Evolutionary conservation across 1,284 basidiomycete species (phyloP), one percentile per base, ranked within the genome.

Genomic region (Ustilago shanxiensis): DNA sequence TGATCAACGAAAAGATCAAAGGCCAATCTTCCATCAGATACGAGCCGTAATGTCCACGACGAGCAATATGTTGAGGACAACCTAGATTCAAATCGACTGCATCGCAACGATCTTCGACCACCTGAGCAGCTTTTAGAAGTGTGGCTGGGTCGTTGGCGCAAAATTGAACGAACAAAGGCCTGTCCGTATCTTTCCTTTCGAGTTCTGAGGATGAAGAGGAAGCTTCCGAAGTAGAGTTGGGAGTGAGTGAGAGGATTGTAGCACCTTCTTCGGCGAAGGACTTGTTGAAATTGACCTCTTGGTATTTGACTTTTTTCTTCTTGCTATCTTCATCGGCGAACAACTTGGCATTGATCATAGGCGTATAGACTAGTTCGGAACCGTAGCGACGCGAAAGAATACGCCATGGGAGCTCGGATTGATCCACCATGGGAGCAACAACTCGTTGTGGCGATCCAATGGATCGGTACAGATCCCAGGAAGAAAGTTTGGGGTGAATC

Each of bases 371-470:
- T 7, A 98, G 89, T 89, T 95, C 87, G 0, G 88, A 87, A 31
- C 95, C 93, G 81, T 97, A 95, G 67, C 92, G 88, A 60, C 95
- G 89, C 10, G 93, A 93, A n/a, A 98, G 88, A 66, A 92, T 90
- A 70, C 96, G 90, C 94, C 95, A 99, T 0, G 83, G 63, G 0
- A 98, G 89, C 87, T 98, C 95, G 82, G 93, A 95, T 87, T 96
- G 94, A 86, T 98, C 95, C 0, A 98, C 96, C 96, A 98, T 98
- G 10, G 96, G 95, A 13, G 95, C 96, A 13, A 98, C 93, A 49
- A 98, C 90, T 84, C 90, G 91, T 86, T 93, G 93, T 10, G 95
- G 94, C 78, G 91, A 92, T 8, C 93, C 92, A 41, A 98, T 88
- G 85, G 47, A 92, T 88, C 83, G 90, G 86, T 95, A 98, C 76